These are phyloP conservation scores for Penicillium paneum DNA, from an alignment of 2,329 filamentous ascomycete genomes.

Conservation along the genomic window DNA sequence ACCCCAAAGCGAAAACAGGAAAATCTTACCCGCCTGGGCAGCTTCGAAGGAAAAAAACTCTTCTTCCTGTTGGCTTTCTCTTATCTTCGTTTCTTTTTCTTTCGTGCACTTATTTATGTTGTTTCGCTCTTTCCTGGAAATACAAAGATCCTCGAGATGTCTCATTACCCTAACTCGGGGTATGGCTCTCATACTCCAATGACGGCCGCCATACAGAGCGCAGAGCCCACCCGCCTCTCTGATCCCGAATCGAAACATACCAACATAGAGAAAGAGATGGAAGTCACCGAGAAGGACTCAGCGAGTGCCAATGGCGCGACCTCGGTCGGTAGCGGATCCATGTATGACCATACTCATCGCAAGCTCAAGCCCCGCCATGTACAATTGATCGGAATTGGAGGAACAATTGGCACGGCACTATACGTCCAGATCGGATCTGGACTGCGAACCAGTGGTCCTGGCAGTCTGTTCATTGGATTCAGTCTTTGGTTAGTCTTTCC, in stretches of 20 bases:
- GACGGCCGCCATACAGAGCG: conserved; percentile 16
- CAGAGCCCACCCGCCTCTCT: conserved; percentile 10
- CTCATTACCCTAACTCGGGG: conserved; percentile 1
- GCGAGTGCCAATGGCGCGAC: conserved; percentile 16
- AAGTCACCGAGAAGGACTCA: conserved; percentile 18
- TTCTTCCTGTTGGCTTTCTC: background rate
- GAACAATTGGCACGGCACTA: conserved; percentile 45
- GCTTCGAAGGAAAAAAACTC: background rate
- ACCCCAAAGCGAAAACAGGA: conserved; percentile 2
- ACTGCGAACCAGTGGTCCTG: conserved; percentile 43
- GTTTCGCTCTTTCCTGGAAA: background rate
- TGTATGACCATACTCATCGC: conserved; percentile 38
- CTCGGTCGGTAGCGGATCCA: conserved; percentile 24
- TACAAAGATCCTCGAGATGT: conserved; percentile 6
- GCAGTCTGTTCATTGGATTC: conserved; percentile 45
- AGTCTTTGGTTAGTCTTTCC: conserved; percentile 43
- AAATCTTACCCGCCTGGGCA: background rate
- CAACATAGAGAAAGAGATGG: conserved; percentile 11
- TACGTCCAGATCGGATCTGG: conserved; percentile 45
- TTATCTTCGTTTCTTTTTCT: background rate
- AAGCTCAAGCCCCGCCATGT: conserved; percentile 47
- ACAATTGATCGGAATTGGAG: conserved; percentile 48
- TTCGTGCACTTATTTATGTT: background rate
- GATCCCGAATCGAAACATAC: conserved; percentile 15
- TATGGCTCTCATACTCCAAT: conserved; percentile 14